Base-by-base conservation (phyloP, 1,139 yeast species). In the Taphrina flavorubra region DNA sequence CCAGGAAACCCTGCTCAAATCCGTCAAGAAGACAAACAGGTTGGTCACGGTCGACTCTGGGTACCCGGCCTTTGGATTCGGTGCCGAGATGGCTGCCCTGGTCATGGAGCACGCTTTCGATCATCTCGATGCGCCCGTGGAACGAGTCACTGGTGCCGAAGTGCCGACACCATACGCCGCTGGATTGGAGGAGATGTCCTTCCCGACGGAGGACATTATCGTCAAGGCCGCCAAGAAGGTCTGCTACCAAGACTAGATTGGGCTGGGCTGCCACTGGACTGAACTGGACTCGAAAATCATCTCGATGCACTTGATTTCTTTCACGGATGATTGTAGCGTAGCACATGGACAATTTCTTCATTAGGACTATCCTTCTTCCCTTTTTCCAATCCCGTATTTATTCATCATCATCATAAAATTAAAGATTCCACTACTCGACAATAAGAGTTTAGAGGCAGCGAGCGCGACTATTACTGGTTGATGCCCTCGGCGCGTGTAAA, bases 101-200 rank as follows among this genome's bases (percentile, higher is more conserved):
- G 85, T 95, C 78, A 92, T 94, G 97, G 99, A 95, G 83, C 98
- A 92, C 81, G 98, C 97, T 69, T 94, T 94, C 76, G 99, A 95
- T 82, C 90, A 92, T 86, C 87, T 95, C 80, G 99, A 95, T 81
- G 97, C 99, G 72, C 99, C 99, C 75, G 94, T 94, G 74, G 96
- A 89, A 83, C 91, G 99, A 85, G 95, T 92, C 77, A 95, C 99
- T 71, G 99, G 99, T 80, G 96, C 98, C 78, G 99, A 95, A 83
- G 97, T 92, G 49, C 99, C 99, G 79, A 95, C 99, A 75, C 99
- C 99, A 74, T 95, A 95, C 79, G 97, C 97, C 75, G 86, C 87
- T 81, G 95, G 89, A 82, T 86, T 95, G 79, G 99, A 95, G 85
- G 96, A 90, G 82, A 90, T 94, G 79, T 97, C 99, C 70, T 94